Conservation (phyloP, 2,329 filamentous ascomycete species). For the Epicoccum sorghinum region DNA sequence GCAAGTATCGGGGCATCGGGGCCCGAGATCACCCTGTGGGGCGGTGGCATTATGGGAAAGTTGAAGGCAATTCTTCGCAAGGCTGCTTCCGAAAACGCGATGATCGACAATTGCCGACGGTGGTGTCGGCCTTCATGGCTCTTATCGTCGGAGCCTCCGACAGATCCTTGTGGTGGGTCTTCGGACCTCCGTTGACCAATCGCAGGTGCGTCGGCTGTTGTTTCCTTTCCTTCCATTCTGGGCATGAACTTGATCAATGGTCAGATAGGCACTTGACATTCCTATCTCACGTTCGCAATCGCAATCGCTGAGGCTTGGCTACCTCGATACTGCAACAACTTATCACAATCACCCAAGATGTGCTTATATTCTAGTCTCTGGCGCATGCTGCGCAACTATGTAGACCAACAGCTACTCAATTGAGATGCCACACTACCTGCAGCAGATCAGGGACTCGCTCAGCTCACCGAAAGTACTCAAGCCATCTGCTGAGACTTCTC, state of each 20-base stretch:
- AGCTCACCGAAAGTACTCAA: constrained; percentile 39
- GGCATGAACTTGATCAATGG: too few relatives aligned
- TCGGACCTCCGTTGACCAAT: neutral
- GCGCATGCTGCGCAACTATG: neutral
- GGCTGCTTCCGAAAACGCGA: too few relatives aligned
- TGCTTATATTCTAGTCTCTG: neutral
- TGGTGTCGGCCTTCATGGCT: neutral
- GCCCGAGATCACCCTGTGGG: too few relatives aligned
- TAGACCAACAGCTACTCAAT: neutral
- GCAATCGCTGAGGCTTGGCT: neutral
- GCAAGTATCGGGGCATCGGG: too few relatives aligned
- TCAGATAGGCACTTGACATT: neutral
- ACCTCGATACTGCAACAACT: neutral
- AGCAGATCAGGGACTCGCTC: neutral
- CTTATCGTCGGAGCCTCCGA: neutral
- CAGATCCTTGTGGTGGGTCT: neutral
- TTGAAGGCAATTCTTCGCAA: too few relatives aligned
- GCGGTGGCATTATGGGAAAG: too few relatives aligned
- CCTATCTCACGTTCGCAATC: neutral
- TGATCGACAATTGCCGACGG: too few relatives aligned
- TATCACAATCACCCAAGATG: neutral
- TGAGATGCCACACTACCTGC: neutral
- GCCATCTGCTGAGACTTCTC: constrained; percentile 10
- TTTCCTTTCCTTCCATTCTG: neutral
- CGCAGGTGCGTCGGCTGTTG: neutral